A percentile compares a stretch with the other conserved stretches of the same genome.
These are phyloP conservation scores for Alternaria infectoria DNA, from an alignment of 2,329 filamentous ascomycete species.

Conservation along the genomic window DNA sequence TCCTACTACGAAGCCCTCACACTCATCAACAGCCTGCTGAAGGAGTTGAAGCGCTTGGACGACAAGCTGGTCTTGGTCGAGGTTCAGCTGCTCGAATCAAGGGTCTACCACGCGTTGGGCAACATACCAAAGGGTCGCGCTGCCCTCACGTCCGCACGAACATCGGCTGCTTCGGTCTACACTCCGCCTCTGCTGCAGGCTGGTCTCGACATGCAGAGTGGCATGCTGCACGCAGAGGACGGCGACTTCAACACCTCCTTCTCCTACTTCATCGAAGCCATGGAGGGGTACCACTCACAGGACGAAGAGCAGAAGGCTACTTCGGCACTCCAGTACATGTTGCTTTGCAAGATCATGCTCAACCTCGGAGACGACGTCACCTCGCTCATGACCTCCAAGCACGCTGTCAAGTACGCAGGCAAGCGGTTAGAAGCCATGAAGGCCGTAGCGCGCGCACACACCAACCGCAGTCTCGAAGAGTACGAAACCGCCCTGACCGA, in stretches of 20 bases:
- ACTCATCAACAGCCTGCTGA: conserved; percentile 93
- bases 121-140: conserved; percentile 96
- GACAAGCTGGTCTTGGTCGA: conserved; percentile 98
- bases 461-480: conserved; percentile 93
- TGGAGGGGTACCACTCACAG: conserved; percentile 94
- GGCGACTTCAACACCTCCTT: conserved; percentile 99
- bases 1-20: conserved; percentile 96
- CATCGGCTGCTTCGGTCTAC: conserved; percentile 95
- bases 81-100: conserved; percentile 94
- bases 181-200: conserved; percentile 94
- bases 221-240: conserved; percentile 98
- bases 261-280: conserved; percentile 98
- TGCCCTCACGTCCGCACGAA: conserved; percentile 90
- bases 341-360: conserved; percentile 99
- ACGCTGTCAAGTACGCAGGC: conserved; percentile 93
- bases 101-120: conserved; percentile 95
- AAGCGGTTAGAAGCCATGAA: conserved; percentile 99
- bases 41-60: conserved; percentile 95
- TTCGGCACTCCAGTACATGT: conserved; percentile 98
- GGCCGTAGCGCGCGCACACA: conserved; percentile 92
- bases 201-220: conserved; percentile 97
- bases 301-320: conserved; percentile 90
- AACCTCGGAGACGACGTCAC: conserved; percentile 97
- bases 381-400: conserved; percentile 91
- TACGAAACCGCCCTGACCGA: conserved; percentile 91